Conservation (phyloP, 805 yeast species). For the Groenewaldozyma tartarivorans region DNA sequence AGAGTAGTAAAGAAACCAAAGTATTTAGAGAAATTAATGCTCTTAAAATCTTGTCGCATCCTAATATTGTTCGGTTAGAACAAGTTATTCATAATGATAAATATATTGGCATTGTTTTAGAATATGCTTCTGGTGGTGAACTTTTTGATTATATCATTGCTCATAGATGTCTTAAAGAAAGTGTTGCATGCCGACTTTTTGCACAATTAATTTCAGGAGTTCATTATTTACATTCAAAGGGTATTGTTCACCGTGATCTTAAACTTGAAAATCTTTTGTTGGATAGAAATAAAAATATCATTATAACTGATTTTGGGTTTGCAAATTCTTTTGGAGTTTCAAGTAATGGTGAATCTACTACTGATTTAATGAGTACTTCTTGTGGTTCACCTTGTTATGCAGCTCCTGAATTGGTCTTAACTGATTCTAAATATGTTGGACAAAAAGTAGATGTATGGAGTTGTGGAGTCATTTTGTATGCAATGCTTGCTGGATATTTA, state of each 20-base stretch:
- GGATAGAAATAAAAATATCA: slow-evolving; percentile 77
- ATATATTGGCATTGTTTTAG: slow-evolving; percentile 92
- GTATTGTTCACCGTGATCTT: slow-evolving; percentile 69
- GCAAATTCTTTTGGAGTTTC: slow-evolving; percentile 63
- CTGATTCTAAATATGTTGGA: slow-evolving; percentile 81
- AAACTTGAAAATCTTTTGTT: slow-evolving; percentile 65
- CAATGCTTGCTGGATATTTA: slow-evolving; percentile 93
- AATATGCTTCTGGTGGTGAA: slow-evolving; percentile 97
- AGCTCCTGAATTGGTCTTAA: slow-evolving; percentile 91
- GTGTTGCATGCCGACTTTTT: slow-evolving; percentile 76
- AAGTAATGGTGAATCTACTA: slow-evolving; percentile 20
- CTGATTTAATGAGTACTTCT: slow-evolving; percentile 82
- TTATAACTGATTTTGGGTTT: slow-evolving; percentile 89
- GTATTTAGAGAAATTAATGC: slow-evolving; percentile 92
- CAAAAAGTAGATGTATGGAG: slow-evolving; percentile 96
- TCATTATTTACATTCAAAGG: slow-evolving; percentile 75
- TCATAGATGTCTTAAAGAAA: slow-evolving; percentile 79
- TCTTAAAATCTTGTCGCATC: slow-evolving; percentile 68
- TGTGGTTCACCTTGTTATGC: slow-evolving; percentile 99
- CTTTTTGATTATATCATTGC: slow-evolving; percentile 84
- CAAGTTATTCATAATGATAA: slow-evolving; percentile 91
- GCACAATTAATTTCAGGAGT: slow-evolving; percentile 93
- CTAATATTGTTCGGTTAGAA: slow-evolving; percentile 83
- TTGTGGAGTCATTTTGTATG: slow-evolving; percentile 88
- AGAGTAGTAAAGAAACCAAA: slow-evolving; percentile 77